Evolutionary conservation across 257 asterid genomes (phyloP).

Genomic region (Fraxinus anomala): DNA sequence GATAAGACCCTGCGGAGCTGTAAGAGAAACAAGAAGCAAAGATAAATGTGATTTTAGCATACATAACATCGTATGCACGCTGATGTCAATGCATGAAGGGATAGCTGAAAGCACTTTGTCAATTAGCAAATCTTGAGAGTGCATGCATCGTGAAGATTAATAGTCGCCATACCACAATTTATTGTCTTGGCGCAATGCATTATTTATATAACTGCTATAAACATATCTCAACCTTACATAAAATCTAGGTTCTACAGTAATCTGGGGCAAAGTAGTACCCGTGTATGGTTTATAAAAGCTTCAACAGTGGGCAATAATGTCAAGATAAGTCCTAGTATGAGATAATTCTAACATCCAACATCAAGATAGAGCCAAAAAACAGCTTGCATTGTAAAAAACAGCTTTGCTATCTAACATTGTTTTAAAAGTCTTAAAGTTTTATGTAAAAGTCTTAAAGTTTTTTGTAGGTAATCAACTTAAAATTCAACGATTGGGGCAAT

Average conservation of each 20-base stretch:
- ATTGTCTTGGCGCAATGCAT: constrained; percentile 4
- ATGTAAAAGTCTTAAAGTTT: not conserved
- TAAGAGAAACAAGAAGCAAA: constrained; percentile 27
- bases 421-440: not conserved
- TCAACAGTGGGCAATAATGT: not conserved
- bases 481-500: not conserved
- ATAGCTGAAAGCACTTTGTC: constrained; percentile 15
- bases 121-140: constrained; percentile 15
- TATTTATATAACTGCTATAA: not conserved
- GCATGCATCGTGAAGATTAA: constrained; percentile 9
- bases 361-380: constrained; percentile 12
- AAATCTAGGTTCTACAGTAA: constrained; percentile 1
- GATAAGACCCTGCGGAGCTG: constrained; percentile 94
- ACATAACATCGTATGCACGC: constrained; percentile 17
- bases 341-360: constrained; percentile 22
- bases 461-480: not conserved
- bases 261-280: not conserved
- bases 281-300: not conserved
- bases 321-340: constrained; percentile 11
- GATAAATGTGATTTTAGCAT: constrained; percentile 32
- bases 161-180: constrained; percentile 6
- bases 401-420: not conserved
- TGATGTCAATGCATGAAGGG: constrained; percentile 20
- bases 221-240: not conserved
- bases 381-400: not conserved